These are phyloP conservation scores for Chaetomium sp. DNA, from an alignment of 2,329 filamentous ascomycete genomes.

Conservation along the genomic window DNA sequence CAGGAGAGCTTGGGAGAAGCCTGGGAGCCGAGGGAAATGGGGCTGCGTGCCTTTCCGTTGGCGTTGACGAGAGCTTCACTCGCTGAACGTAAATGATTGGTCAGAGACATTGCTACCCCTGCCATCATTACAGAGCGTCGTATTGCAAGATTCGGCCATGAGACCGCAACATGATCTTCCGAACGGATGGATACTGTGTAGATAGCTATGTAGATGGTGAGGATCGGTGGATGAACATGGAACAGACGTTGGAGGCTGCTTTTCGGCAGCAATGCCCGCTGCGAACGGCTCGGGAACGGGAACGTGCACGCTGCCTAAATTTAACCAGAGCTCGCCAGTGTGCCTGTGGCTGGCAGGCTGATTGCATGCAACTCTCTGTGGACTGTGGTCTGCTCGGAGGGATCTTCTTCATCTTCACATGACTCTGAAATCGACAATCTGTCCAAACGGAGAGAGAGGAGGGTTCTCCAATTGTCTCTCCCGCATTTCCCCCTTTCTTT, in stretches of 20 bases:
- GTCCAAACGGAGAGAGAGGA: not conserved
- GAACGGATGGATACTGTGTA: not conserved
- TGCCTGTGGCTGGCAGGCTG: not conserved
- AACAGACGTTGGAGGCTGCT: not conserved
- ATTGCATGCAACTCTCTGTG: not conserved
- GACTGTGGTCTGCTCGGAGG: not conserved
- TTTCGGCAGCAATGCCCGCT: not conserved
- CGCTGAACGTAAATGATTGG: conserved; percentile 21
- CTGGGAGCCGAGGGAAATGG: not conserved
- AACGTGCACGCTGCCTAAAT: conserved; percentile 2
- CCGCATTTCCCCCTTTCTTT: not conserved
- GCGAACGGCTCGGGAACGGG: not conserved
- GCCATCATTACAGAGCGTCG: conserved; percentile 6
- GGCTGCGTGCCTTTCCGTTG: conserved; percentile 10
- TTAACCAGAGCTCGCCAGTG: not conserved
- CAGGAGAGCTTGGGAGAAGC: no score
- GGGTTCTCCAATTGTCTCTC: not conserved
- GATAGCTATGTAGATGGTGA: no score
- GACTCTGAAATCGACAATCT: not conserved
- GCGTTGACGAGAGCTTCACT: conserved; percentile 2
- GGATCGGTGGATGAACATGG: not conserved
- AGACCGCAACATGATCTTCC: conserved; percentile 6
- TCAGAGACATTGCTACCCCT: conserved; percentile 6
- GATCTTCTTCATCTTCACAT: conserved; percentile 7
- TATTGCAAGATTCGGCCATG: not conserved